Conservation (phyloP, 2,329 filamentous ascomycete species). For the Endocalyx cinctus region DNA sequence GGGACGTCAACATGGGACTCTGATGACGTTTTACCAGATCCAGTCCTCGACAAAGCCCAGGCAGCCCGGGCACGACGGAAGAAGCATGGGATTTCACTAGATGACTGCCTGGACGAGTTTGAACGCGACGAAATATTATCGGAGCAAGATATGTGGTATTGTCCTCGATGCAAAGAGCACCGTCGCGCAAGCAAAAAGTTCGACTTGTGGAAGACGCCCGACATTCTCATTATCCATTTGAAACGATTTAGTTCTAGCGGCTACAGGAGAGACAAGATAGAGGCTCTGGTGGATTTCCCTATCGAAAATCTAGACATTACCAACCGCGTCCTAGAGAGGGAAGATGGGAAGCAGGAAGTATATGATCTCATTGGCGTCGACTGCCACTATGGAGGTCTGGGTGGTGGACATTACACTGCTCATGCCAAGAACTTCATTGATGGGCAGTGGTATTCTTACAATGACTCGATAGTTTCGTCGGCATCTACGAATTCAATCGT, state of each 20-base stretch:
- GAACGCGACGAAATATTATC: constrained; percentile 91
- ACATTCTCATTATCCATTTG: constrained; percentile 90
- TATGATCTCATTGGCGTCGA: constrained; percentile 96
- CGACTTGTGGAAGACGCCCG: constrained; percentile 93
- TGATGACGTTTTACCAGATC: constrained; percentile 52
- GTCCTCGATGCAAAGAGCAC: constrained; percentile 90
- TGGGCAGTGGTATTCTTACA: constrained; percentile 91
- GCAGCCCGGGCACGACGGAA: constrained; percentile 59
- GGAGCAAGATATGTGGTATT: constrained; percentile 97
- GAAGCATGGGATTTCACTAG: constrained; percentile 74
- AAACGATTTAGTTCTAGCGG: constrained; percentile 90
- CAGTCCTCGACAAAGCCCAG: constrained; percentile 60
- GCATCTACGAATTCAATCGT: constrained; percentile 61
- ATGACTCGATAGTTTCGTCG: constrained; percentile 72
- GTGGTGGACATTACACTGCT: constrained; percentile 94
- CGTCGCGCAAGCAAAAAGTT: constrained; percentile 92
- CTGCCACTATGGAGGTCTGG: constrained; percentile 89
- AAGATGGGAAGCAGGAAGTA: constrained; percentile 74
- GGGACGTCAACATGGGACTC: constrained; percentile 52
- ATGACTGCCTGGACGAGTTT: constrained; percentile 92
- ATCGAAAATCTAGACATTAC: constrained; percentile 81
- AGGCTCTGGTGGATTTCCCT: constrained; percentile 87
- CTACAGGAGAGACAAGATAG: constrained; percentile 82
- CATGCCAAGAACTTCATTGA: constrained; percentile 90
- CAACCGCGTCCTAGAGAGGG: constrained; percentile 71